Conservation (phyloP, 2,329 filamentous ascomycete genomes). For the Botryotinia narcissicola region DNA sequence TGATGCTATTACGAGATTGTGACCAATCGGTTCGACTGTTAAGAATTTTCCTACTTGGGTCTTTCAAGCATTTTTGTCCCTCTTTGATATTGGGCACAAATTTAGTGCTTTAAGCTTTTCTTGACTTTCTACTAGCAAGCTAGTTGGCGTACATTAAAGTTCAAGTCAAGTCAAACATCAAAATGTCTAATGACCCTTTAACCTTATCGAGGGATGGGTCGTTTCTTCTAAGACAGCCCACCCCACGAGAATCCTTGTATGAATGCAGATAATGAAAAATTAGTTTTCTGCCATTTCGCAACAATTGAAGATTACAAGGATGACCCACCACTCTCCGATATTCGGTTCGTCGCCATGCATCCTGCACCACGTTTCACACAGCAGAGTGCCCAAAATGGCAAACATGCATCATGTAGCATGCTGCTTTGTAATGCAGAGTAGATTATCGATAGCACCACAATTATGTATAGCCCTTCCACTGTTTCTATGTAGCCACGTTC, state of each 20-base stretch:
- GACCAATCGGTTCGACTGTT: neutral
- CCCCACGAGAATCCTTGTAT: slow-evolving; percentile 5
- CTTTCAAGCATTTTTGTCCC: neutral
- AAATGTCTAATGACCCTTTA: neutral
- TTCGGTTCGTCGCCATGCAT: slow-evolving; percentile 1
- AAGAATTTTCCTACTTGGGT: neutral
- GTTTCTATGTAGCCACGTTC: neutral
- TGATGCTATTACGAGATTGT: neutral
- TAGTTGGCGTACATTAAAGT: neutral
- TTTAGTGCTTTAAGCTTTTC: neutral
- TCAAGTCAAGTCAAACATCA: neutral
- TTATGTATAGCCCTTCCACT: neutral
- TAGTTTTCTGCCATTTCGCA: neutral
- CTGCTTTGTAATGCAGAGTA: neutral
- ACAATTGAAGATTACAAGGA: slow-evolving; percentile 12
- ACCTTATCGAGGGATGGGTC: neutral
- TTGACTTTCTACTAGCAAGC: neutral
- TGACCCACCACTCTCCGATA: slow-evolving; percentile 15
- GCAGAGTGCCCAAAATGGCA: neutral
- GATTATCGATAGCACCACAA: neutral
- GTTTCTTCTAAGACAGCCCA: neutral
- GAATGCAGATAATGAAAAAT: neutral
- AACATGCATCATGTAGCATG: neutral
- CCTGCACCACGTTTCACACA: slow-evolving; percentile 14
- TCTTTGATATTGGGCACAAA: slow-evolving; percentile 2